phyloP scores from a whole-genome alignment of 176 grass and related monocot genomes.

The Chloris gayana region DNA sequence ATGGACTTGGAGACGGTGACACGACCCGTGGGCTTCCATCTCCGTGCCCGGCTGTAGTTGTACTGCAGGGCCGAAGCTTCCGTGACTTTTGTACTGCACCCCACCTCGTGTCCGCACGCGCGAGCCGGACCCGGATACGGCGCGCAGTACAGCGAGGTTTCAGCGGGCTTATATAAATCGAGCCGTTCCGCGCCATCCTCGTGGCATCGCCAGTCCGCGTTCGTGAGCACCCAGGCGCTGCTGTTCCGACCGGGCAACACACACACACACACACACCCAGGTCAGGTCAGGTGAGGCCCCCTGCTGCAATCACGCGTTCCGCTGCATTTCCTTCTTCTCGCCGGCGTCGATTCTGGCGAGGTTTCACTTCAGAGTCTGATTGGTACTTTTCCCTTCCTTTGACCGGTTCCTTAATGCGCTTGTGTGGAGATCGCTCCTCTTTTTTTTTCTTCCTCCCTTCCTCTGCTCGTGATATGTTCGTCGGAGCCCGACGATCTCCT shows the following conservation, averaged over 20 bases:
- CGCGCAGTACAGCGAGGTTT: slow-evolving; percentile 25
- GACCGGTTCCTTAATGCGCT: neutral
- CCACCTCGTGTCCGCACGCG: neutral
- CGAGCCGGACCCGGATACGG: neutral
- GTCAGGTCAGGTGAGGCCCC: neutral
- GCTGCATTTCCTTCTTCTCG: neutral
- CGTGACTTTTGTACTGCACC: slow-evolving; percentile 32
- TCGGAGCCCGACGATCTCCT: neutral
- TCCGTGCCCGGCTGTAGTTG: slow-evolving; percentile 8
- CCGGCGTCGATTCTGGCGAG: neutral
- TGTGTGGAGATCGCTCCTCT: neutral
- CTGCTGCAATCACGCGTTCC: neutral
- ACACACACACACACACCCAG: too few relatives aligned
- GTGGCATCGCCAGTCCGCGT: neutral
- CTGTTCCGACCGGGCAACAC: neutral
- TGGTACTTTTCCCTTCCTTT: neutral
- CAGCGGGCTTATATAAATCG: slow-evolving; percentile 1
- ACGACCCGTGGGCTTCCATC: neutral
- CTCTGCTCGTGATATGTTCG: neutral
- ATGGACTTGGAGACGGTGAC: neutral
- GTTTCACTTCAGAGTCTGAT: neutral
- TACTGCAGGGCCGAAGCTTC: slow-evolving; percentile 30
- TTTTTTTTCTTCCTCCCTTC: neutral
- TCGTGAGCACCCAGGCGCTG: neutral
- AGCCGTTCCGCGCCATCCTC: neutral